Evolutionary conservation across 2,329 filamentous ascomycete species (phyloP).

Genomic region (Teratosphaeria pseudoeucalypti): DNA sequence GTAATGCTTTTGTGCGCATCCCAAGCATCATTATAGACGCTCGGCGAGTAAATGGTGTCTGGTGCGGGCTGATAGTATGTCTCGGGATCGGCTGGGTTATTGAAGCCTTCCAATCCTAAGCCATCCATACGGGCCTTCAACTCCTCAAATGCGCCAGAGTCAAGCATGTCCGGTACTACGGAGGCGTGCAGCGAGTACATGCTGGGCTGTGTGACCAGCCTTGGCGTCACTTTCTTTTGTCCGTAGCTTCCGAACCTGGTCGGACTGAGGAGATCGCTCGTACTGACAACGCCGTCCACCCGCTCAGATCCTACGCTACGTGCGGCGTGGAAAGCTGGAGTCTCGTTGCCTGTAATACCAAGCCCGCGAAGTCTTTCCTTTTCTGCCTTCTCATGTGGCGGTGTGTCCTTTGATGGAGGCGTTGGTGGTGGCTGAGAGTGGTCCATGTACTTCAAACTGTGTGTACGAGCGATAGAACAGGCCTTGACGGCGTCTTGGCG

Average conservation of each 20-base stretch:
- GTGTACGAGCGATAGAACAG: slow-evolving; percentile 12
- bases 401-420: slow-evolving; percentile 36
- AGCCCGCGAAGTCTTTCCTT: slow-evolving; percentile 3
- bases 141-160: slow-evolving; percentile 15
- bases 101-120: slow-evolving; percentile 21
- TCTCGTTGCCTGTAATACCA: neutral
- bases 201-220: slow-evolving; percentile 20
- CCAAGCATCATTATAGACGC: slow-evolving; percentile 13
- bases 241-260: slow-evolving; percentile 17
- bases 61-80: slow-evolving; percentile 6
- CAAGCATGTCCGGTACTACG: slow-evolving; percentile 16
- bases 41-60: slow-evolving; percentile 17
- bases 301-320: slow-evolving; percentile 1
- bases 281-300: slow-evolving; percentile 8
- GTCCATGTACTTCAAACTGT: slow-evolving; percentile 22
- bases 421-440: slow-evolving; percentile 26
- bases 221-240: slow-evolving; percentile 12
- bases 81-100: slow-evolving; percentile 12
- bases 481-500: slow-evolving; percentile 2
- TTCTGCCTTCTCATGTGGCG: slow-evolving; percentile 17
- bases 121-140: slow-evolving; percentile 18
- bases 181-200: slow-evolving; percentile 21
- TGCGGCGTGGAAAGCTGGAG: neutral
- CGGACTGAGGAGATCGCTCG: slow-evolving; percentile 11
- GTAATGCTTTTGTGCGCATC: neutral